Conservation (phyloP, 2,329 filamentous ascomycete species). For the Penicillium hordei region DNA sequence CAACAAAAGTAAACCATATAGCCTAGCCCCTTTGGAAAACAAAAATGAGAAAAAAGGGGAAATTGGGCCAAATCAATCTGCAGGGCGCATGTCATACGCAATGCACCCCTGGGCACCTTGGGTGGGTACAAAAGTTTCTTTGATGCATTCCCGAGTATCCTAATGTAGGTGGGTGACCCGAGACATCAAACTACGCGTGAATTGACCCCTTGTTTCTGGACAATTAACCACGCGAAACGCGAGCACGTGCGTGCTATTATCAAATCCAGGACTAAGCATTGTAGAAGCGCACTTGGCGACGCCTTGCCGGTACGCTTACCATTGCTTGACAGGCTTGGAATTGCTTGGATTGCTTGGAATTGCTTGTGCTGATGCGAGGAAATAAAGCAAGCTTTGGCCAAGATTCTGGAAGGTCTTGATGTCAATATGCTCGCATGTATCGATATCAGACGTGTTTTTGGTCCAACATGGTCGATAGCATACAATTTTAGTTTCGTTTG, state of each 20-base stretch:
- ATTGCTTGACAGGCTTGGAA: neutral
- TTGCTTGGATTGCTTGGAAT: neutral
- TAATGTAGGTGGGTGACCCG: neutral
- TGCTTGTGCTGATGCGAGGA: neutral
- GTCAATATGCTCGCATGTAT: neutral
- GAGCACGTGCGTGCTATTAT: constrained; percentile 7
- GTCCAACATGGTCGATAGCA: neutral
- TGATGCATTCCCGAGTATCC: neutral
- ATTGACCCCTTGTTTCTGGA: neutral
- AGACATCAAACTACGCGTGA: neutral
- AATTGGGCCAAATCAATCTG: neutral
- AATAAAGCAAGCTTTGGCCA: constrained; percentile 11
- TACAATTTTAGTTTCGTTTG: neutral
- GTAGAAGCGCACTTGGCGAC: constrained; percentile 12
- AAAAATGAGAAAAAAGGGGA: neutral
- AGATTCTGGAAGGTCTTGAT: neutral
- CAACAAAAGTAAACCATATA: neutral
- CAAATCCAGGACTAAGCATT: constrained; percentile 1
- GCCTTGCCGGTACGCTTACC: neutral
- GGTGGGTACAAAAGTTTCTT: neutral
- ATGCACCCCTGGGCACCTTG: neutral
- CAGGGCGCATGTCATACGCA: neutral
- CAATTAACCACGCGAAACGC: neutral
- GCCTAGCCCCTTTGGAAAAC: neutral
- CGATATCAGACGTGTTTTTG: neutral